Evolutionary conservation across 2,329 filamentous ascomycete species (phyloP).

Genomic region (Mollisiaceae sp.): DNA sequence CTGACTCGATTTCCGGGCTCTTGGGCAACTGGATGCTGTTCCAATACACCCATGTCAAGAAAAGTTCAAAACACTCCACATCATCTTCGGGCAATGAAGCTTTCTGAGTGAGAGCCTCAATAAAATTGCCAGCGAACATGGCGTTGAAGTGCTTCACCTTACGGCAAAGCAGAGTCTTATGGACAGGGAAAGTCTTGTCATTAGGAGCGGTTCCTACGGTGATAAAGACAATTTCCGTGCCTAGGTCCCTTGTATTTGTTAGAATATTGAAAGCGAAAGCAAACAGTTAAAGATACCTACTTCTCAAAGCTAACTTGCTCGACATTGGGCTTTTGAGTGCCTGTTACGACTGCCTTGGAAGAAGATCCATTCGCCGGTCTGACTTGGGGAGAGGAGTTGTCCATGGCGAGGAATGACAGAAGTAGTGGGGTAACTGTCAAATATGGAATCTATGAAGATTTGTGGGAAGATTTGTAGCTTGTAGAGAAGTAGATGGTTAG

Average conservation of each 20-base stretch:
- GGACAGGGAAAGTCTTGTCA: slow-evolving; percentile 5
- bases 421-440: no score
- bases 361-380: no score
- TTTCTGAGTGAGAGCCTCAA: background rate
- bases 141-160: slow-evolving; percentile 4
- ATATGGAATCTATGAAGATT: no score
- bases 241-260: slow-evolving; percentile 6
- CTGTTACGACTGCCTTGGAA: no score
- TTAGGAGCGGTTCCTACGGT: background rate
- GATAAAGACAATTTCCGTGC: slow-evolving; percentile 9
- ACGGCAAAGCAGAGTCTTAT: slow-evolving; percentile 5
- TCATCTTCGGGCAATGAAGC: slow-evolving; percentile 11
- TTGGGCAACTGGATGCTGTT: background rate
- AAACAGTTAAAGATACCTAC: background rate
- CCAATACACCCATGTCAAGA: slow-evolving; percentile 8
- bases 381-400: no score
- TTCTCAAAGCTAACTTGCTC: background rate
- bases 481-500: no score
- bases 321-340: no score
- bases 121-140: slow-evolving; percentile 14
- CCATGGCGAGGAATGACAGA: no score
- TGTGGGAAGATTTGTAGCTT: no score
- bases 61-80: background rate
- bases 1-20: background rate
- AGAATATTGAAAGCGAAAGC: background rate